Evolutionary conservation across 2,329 filamentous ascomycete species (phyloP).

Genomic region (Fusarium veterinarium): DNA sequence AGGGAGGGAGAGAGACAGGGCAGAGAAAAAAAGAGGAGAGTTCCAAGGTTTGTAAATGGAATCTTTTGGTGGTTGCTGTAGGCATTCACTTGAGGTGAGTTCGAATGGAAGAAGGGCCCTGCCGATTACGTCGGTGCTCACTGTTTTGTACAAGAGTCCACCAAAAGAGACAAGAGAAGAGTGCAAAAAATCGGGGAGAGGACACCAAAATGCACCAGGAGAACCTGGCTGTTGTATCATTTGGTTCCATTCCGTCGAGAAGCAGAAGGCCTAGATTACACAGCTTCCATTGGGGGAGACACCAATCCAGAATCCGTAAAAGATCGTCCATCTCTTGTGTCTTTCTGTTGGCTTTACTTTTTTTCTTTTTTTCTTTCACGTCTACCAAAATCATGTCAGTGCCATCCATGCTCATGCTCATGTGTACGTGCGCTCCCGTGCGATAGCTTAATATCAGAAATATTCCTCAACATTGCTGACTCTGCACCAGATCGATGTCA

Average conservation of each 20-base stretch:
- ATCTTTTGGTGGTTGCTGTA: background rate
- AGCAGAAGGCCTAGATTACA: constrained; percentile 34
- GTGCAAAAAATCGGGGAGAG: constrained; percentile 25
- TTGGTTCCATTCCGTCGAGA: constrained; percentile 30
- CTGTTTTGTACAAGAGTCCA: constrained; percentile 33
- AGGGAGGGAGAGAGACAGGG: background rate
- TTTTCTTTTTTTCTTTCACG: background rate
- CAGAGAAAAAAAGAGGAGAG: background rate
- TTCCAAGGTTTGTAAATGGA: background rate
- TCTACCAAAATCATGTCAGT: constrained; percentile 27
- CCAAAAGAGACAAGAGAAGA: constrained; percentile 24
- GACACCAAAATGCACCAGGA: background rate
- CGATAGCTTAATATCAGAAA: constrained; percentile 29
- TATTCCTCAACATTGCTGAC: background rate
- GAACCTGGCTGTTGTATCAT: constrained; percentile 41
- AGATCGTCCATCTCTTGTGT: constrained; percentile 17
- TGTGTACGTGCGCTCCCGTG: constrained; percentile 11
- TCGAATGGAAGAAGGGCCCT: constrained; percentile 14
- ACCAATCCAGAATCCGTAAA: constrained; percentile 28
- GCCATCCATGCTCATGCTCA: constrained; percentile 35
- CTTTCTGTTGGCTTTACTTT: background rate
- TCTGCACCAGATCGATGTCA: constrained; percentile 20
- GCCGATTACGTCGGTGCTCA: constrained; percentile 41
- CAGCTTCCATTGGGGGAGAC: constrained; percentile 36
- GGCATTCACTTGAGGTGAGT: constrained; percentile 3